phyloP scores from a whole-genome alignment of 2,329 filamentous ascomycete genomes.

The Canariomyces notabilis region DNA sequence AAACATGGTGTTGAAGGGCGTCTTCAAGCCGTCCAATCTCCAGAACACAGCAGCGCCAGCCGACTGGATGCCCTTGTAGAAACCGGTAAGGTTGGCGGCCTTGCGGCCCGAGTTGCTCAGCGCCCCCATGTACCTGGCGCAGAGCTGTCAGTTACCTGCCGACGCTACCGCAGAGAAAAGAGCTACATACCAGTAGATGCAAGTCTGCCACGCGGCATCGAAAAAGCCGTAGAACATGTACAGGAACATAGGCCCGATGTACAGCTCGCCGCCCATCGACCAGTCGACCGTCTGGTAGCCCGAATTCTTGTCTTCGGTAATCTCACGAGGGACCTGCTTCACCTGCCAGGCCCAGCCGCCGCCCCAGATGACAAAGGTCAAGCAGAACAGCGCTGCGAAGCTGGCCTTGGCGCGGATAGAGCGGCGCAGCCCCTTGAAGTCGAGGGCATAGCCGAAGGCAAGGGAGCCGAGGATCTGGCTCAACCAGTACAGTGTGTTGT shows the following conservation, averaged over 20 bases:
- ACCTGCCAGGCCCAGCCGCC: conserved; percentile 75
- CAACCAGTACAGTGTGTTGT: conserved; percentile 73
- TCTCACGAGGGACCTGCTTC: conserved; percentile 48
- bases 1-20: conserved; percentile 67
- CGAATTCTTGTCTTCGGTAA: conserved; percentile 22
- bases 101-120: conserved; percentile 90
- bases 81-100: conserved; percentile 77
- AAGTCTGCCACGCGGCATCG: conserved; percentile 86
- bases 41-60: conserved; percentile 74
- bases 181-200: conserved; percentile 89
- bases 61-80: conserved; percentile 63
- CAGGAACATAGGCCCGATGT: conserved; percentile 76
- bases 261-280: conserved; percentile 52
- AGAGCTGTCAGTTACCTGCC: background rate
- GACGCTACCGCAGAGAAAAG: conserved; percentile 45
- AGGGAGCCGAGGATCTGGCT: conserved; percentile 74
- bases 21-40: conserved; percentile 59
- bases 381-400: conserved; percentile 55
- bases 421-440: conserved; percentile 55
- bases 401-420: conserved; percentile 61
- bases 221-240: conserved; percentile 90
- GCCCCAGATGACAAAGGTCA: conserved; percentile 78
- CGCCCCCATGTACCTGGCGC: conserved; percentile 80
- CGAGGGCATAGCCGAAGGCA: conserved; percentile 67
- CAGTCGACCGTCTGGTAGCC: conserved; percentile 52